Evolutionary conservation across 2,329 filamentous ascomycete species (phyloP).

Genomic region (Grosmannia serpens): DNA sequence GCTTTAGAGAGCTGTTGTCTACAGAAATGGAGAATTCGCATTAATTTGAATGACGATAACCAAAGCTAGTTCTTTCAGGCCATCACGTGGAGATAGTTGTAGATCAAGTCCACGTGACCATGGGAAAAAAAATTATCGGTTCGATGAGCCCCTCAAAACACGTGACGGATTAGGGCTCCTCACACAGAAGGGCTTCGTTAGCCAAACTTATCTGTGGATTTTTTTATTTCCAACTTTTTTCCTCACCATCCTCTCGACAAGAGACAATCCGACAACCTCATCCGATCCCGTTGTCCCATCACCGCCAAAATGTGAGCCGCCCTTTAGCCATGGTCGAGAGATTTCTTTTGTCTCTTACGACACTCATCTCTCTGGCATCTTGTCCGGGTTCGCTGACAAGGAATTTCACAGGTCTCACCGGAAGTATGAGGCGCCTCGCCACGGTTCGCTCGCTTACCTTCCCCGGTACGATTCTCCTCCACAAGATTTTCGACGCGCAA

Average conservation of each 20-base stretch:
- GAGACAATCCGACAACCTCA: slow-evolving; percentile 1
- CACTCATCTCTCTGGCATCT: neutral
- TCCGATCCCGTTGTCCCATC: neutral
- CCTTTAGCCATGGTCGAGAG: neutral
- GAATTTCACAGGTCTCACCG: slow-evolving; percentile 34
- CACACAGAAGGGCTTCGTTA: slow-evolving; percentile 9
- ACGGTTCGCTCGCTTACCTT: slow-evolving; percentile 84
- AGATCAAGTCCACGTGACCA: no score
- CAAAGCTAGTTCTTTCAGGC: no score
- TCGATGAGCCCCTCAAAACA: neutral
- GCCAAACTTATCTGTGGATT: slow-evolving; percentile 5
- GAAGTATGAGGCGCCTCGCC: slow-evolving; percentile 74
- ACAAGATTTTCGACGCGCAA: neutral
- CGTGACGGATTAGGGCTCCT: slow-evolving; percentile 11
- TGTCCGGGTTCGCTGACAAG: neutral
- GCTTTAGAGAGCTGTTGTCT: no score
- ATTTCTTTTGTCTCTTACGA: neutral
- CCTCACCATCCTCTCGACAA: neutral
- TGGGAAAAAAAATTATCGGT: no score
- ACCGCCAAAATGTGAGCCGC: slow-evolving; percentile 3
- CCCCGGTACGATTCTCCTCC: slow-evolving; percentile 28
- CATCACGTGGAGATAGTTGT: no score
- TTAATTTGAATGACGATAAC: no score
- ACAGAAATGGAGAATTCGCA: no score
- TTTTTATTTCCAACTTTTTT: slow-evolving; percentile 7